A percentile compares a stretch with the other conserved stretches of the same genome.
phyloP scores from a whole-genome alignment of 345 rosid species.

The Eucalyptus sp. region DNA sequence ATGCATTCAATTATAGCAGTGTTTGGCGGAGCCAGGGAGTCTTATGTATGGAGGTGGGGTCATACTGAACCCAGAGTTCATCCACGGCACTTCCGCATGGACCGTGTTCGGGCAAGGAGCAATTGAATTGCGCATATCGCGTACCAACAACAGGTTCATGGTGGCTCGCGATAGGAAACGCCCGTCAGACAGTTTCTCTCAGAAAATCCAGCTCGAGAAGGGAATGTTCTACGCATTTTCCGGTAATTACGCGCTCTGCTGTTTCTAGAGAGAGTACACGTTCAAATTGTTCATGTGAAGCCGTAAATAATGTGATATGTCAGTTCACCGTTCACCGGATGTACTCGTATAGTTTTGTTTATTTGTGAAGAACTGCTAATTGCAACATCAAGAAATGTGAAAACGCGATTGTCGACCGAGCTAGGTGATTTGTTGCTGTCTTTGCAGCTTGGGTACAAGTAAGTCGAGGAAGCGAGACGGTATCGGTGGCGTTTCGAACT shows the following conservation, averaged over 20 bases:
- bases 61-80: constrained; percentile 28
- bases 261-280: not conserved
- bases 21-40: constrained; percentile 34
- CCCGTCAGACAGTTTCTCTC: constrained; percentile 23
- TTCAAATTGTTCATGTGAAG: not conserved
- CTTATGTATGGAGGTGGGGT: constrained; percentile 47
- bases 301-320: not conserved
- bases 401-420: not conserved
- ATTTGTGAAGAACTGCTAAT: not conserved
- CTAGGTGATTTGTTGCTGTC: not conserved
- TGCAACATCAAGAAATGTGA: not conserved
- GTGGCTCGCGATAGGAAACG: constrained; percentile 10
- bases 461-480: constrained; percentile 21
- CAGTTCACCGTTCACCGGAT: not conserved
- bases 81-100: constrained; percentile 28
- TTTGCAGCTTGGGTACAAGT: constrained; percentile 56
- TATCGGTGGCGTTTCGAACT: constrained; percentile 27
- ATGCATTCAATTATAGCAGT: constrained; percentile 20
- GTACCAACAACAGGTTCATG: constrained; percentile 15
- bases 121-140: constrained; percentile 8
- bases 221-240: constrained; percentile 52
- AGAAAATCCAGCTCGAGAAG: constrained; percentile 24
- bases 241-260: constrained; percentile 3
- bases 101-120: constrained; percentile 12
- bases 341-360: not conserved